These are phyloP conservation scores for Juglanconis sp. DNA, from an alignment of 2,329 filamentous ascomycete genomes.

Conservation along the genomic window DNA sequence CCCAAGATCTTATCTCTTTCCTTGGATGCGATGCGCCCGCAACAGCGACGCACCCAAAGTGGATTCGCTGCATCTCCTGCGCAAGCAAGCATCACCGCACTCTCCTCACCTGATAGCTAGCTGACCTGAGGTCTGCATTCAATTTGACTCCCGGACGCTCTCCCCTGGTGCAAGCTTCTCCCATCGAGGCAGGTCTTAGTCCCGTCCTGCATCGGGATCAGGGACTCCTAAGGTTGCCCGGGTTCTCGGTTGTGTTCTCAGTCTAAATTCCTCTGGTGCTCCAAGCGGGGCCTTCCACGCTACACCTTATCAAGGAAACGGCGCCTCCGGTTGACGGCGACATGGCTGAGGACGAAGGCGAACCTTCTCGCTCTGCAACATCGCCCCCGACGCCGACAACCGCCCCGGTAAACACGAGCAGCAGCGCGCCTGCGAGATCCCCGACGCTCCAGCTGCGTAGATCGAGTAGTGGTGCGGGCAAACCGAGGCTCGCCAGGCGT, in stretches of 20 bases:
- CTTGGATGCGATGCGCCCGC: not conserved
- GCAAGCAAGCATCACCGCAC: too few species aligned
- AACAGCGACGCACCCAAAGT: not conserved
- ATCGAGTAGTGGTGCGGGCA: conserved; percentile 8
- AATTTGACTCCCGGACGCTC: not conserved
- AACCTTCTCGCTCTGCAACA: not conserved
- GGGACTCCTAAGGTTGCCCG: not conserved
- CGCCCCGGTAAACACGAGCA: not conserved
- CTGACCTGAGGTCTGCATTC: not conserved
- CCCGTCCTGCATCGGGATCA: not conserved
- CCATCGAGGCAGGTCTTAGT: not conserved
- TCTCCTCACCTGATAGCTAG: too few species aligned
- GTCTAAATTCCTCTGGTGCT: not conserved
- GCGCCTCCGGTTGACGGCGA: not conserved
- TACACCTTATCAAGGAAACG: too few species aligned
- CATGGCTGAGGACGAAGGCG: not conserved
- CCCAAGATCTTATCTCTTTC: not conserved
- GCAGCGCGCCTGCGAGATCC: not conserved
- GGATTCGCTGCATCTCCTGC: not conserved
- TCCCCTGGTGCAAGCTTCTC: not conserved
- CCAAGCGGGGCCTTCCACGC: not conserved
- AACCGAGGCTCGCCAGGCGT: conserved; percentile 18
- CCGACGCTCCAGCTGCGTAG: conserved; percentile 16
- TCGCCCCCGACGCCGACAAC: not conserved
- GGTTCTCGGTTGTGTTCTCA: not conserved